These are phyloP conservation scores for Endocalyx cinctus DNA, from an alignment of 2,329 filamentous ascomycete species.

Conservation along the genomic window DNA sequence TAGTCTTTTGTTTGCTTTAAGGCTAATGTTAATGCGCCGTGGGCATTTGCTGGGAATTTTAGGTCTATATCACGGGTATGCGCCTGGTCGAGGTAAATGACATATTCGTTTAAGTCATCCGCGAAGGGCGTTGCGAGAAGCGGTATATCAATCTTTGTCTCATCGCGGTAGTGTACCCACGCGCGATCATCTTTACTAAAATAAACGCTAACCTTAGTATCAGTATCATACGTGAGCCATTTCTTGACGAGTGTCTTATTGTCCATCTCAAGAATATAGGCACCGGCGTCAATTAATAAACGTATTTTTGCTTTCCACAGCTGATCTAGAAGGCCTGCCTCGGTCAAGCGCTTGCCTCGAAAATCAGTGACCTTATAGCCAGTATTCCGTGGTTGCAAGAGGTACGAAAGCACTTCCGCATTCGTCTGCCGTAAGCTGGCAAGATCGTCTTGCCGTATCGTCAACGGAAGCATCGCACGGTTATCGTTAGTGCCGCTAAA, in stretches of 20 bases:
- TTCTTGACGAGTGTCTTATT: not conserved
- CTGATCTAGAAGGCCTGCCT: not conserved
- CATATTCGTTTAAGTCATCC: not conserved
- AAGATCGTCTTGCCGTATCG: not conserved
- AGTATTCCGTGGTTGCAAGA: not conserved
- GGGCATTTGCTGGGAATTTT: constrained; percentile 40
- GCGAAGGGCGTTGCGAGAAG: not conserved
- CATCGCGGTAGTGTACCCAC: not conserved
- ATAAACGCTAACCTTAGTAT: not conserved
- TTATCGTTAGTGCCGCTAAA: not conserved
- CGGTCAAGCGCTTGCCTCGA: not conserved
- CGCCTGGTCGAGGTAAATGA: constrained; percentile 22
- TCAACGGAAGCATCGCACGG: not conserved
- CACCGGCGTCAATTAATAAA: not conserved
- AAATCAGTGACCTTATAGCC: not conserved
- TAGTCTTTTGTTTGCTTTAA: constrained; percentile 51
- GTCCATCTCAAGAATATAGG: not conserved
- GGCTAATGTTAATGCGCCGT: constrained; percentile 50
- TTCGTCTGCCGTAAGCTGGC: not conserved
- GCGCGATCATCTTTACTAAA: not conserved
- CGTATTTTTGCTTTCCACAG: not conserved
- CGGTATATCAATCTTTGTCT: not conserved
- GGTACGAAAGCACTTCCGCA: not conserved
- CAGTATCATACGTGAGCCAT: not conserved
- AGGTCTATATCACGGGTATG: constrained; percentile 58